Percentiles rank a stretch among this genome's conserved stretches.
Evolutionary conservation across 345 rosid genomes (phyloP).

Genomic region (Iberis pinnata): DNA sequence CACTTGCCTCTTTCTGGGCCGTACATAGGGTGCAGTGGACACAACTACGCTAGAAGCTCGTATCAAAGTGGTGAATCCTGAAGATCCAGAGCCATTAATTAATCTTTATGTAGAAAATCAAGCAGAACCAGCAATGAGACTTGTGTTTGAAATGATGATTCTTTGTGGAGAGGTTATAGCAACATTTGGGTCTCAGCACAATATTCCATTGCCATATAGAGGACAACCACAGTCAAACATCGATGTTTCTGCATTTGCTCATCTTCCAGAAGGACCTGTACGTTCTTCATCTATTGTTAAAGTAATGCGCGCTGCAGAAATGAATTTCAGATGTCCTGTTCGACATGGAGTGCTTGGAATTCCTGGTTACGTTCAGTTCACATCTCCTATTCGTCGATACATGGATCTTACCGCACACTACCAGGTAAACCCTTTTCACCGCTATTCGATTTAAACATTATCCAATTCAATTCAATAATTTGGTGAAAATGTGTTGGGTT

Average conservation of each 20-base stretch:
- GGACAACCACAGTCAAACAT: conserved; percentile 92
- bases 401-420: conserved; percentile 96
- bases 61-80: conserved; percentile 79
- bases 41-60: conserved; percentile 76
- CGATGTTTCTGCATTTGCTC: conserved; percentile 68
- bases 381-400: conserved; percentile 95
- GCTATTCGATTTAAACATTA: background rate
- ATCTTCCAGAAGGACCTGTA: conserved; percentile 96
- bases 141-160: conserved; percentile 95
- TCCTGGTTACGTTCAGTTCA: conserved; percentile 96
- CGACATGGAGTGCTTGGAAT: conserved; percentile 84
- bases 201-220: conserved; percentile 83
- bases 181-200: conserved; percentile 62
- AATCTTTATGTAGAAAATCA: conserved; percentile 84
- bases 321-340: conserved; percentile 74
- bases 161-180: conserved; percentile 95
- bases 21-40: conserved; percentile 86
- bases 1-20: conserved; percentile 9
- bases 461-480: too few relatives aligned
- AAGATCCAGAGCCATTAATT: conserved; percentile 70
- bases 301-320: conserved; percentile 85
- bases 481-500: background rate
- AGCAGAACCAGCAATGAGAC: conserved; percentile 86
- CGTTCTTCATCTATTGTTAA: conserved; percentile 67
- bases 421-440: conserved; percentile 43